Evolutionary conservation across 2,329 filamentous ascomycete species (phyloP), one percentile per base, ranked within the genome.

Genomic region (Aspergillus sp.): DNA sequence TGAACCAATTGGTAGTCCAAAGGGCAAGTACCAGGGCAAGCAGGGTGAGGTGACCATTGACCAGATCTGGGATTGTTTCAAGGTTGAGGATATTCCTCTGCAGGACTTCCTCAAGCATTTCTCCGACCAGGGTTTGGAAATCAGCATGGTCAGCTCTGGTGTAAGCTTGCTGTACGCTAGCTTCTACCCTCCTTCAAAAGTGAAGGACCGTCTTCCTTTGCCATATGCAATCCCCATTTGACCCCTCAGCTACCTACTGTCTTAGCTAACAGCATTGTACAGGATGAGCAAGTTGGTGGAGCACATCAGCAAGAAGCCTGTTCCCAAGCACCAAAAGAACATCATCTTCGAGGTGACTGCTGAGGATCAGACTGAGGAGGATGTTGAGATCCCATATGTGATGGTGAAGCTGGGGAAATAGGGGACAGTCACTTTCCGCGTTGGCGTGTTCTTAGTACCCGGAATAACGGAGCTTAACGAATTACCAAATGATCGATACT

Each of bases 31-130:
- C 72, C 74, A 82, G 63, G 86, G 88, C 26, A 84, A 83, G 44
- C 72, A 86, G 38, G 85, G 86, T 57, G 75, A 83, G 56, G 87
- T 94, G 12, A 81, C 78, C 27, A 82, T 98, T 58, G 93, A 98
- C 75, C 94, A 94, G 76, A 85, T 98, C 46, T 98, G 93, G 93
- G 93, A 97, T 69, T 85, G 93, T 35, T 97, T 97, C 60, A 90
- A 97, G 73, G 77, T 95, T 33, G 78, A 85, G 10, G 82, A 98
- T 64, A 81, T 96, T 43, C 91, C 89, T 2, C 75, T 98, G 43
- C 77, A 80, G 62, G 82, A 97, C 65, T 86, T 98, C 60, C 69
- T 97, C 28, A 81, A 87, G 47, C 73, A 86, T 60, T 96, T 98
- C 65, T 79, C 86, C 64, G 78, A 81, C 60, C 83, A 84, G 63